Conservation (phyloP, 768 basidiomycete genomes). For the Boletellus sp. region DNA sequence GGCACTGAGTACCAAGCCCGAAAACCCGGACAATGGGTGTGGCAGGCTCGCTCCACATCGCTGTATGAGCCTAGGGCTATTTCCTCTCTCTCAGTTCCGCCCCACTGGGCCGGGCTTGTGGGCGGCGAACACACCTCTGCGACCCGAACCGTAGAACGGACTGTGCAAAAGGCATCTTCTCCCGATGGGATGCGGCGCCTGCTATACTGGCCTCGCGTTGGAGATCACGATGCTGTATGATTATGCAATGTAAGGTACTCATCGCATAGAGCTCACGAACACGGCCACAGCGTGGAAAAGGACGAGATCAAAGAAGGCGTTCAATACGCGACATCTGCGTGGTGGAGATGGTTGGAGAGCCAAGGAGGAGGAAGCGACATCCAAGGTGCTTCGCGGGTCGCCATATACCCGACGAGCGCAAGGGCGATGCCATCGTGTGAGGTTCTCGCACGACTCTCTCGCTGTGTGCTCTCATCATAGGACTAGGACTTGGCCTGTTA, state of each 20-base stretch:
- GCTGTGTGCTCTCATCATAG: background rate
- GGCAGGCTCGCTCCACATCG: background rate
- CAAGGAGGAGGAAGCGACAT: background rate
- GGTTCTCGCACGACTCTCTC: background rate
- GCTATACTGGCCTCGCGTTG: conserved; percentile 5
- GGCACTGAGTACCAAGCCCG: too few species aligned
- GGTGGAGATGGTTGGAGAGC: too few species aligned
- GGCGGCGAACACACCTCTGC: background rate
- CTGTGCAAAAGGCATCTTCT: background rate
- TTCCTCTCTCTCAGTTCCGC: background rate
- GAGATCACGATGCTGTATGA: background rate
- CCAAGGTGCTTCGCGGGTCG: conserved; percentile 1
- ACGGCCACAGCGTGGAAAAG: background rate
- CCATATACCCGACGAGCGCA: background rate
- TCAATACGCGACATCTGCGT: background rate
- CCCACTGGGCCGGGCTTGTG: conserved; percentile 3
- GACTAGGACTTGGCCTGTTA: conserved; percentile 1
- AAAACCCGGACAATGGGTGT: background rate
- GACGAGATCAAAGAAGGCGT: background rate
- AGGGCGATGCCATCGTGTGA: background rate
- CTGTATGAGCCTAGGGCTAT: background rate
- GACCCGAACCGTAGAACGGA: background rate
- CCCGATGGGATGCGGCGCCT: conserved; percentile 3
- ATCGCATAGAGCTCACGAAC: background rate
- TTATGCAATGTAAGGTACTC: background rate